phyloP scores from a whole-genome alignment of 495 filamentous ascomycete genomes.

The Geoglossum glabrum region DNA sequence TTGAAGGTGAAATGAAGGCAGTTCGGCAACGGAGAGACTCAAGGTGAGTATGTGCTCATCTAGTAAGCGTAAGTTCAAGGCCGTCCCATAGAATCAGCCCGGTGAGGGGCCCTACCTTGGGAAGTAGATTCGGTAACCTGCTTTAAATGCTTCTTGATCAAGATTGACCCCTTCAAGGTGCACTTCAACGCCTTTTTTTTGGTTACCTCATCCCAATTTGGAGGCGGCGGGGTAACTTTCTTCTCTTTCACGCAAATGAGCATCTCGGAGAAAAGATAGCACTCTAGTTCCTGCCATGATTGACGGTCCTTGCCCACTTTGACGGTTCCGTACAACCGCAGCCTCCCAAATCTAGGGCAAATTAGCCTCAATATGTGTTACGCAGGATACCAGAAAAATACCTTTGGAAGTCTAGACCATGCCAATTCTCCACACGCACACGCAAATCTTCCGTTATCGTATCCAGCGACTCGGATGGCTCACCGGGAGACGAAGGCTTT shows the following conservation, averaged over 20 bases:
- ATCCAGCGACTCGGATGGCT: slow-evolving; percentile 47
- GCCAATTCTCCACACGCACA: slow-evolving; percentile 88
- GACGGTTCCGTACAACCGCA: slow-evolving; percentile 78
- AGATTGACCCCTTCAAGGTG: slow-evolving; percentile 90
- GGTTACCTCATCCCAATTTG: slow-evolving; percentile 41
- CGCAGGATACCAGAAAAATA: slow-evolving; percentile 18
- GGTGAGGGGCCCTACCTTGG: slow-evolving; percentile 14
- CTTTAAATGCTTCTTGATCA: slow-evolving; percentile 96
- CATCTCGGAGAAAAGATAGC: slow-evolving; percentile 96
- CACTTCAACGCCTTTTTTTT: slow-evolving; percentile 48
- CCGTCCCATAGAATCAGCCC: background rate
- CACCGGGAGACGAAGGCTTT: slow-evolving; percentile 15
- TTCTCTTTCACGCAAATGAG: slow-evolving; percentile 99
- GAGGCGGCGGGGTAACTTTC: slow-evolving; percentile 37
- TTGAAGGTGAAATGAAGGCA: slow-evolving; percentile 90
- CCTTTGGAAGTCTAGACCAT: slow-evolving; percentile 88
- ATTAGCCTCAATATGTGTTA: background rate
- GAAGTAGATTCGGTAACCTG: slow-evolving; percentile 50
- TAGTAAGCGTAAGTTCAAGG: slow-evolving; percentile 7
- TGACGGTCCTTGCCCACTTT: slow-evolving; percentile 90
- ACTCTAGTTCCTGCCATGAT: slow-evolving; percentile 96
- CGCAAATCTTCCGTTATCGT: slow-evolving; percentile 76
- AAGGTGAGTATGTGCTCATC: slow-evolving; percentile 78
- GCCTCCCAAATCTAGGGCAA: slow-evolving; percentile 60
- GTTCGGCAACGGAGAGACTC: slow-evolving; percentile 77